Evolutionary conservation across 768 basidiomycete genomes (phyloP).

Genomic region (Pluteus cervinus): DNA sequence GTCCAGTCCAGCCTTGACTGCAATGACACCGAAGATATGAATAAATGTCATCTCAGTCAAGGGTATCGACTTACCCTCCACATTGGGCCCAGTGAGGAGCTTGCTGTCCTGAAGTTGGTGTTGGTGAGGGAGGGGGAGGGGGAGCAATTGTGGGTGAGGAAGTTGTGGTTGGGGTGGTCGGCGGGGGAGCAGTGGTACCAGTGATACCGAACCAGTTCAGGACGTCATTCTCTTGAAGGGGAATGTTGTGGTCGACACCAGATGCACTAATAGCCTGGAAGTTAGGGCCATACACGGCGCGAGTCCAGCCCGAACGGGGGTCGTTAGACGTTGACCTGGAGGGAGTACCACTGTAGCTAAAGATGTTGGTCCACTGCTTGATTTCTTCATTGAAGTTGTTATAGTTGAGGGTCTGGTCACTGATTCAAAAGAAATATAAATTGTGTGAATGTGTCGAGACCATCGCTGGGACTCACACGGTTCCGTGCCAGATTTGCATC

Average conservation of each 20-base stretch:
- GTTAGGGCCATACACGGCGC: slow-evolving; percentile 40
- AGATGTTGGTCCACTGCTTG: slow-evolving; percentile 53
- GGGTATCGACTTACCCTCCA: slow-evolving; percentile 18
- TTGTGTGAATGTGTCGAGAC: not conserved
- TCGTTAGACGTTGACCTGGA: slow-evolving; percentile 31
- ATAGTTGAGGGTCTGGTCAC: slow-evolving; percentile 45
- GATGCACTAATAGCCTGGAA: slow-evolving; percentile 44
- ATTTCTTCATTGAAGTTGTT: slow-evolving; percentile 45
- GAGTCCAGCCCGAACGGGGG: slow-evolving; percentile 40
- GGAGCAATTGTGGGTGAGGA: slow-evolving; percentile 11
- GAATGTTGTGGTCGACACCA: slow-evolving; percentile 47
- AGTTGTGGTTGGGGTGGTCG: slow-evolving; percentile 11
- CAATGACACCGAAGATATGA: not conserved
- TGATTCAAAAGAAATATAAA: slow-evolving; percentile 11
- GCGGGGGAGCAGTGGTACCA: slow-evolving; percentile 13
- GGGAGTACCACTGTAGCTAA: slow-evolving; percentile 37
- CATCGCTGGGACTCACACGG: slow-evolving; percentile 19
- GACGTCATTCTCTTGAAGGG: slow-evolving; percentile 38
- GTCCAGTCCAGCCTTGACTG: slow-evolving; percentile 24
- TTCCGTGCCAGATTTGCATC: slow-evolving; percentile 52
- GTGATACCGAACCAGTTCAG: slow-evolving; percentile 44
- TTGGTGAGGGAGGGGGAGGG: slow-evolving; percentile 11
- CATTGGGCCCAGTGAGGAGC: slow-evolving; percentile 24
- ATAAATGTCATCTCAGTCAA: slow-evolving; percentile 2
- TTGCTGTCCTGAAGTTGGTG: slow-evolving; percentile 13